Evolutionary conservation across 129 eudicot genomes (phyloP).

Genomic region (carrot (Daucus carota)): DNA sequence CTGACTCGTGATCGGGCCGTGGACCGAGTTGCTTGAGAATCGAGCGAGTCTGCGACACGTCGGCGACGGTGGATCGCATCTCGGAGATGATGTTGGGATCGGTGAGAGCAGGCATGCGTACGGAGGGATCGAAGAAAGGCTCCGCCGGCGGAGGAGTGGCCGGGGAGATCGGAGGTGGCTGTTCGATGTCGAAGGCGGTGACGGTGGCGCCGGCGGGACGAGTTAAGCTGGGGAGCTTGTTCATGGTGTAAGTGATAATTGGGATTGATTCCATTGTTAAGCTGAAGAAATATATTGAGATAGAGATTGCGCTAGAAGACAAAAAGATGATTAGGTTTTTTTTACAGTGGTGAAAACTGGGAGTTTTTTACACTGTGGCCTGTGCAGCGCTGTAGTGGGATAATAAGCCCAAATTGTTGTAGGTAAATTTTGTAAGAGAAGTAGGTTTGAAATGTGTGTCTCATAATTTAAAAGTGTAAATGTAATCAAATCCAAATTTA

Average conservation of each 20-base stretch:
- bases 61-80: slow-evolving; percentile 59
- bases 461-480: too few species aligned
- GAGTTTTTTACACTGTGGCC: not conserved
- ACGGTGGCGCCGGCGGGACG: slow-evolving; percentile 25
- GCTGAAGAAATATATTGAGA: not conserved
- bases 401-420: too few species aligned
- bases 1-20: slow-evolving; percentile 81
- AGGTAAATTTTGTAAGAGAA: too few species aligned
- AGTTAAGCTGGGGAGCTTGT: slow-evolving; percentile 39
- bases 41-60: slow-evolving; percentile 66
- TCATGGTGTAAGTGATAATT: slow-evolving; percentile 68
- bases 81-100: slow-evolving; percentile 56
- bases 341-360: not conserved
- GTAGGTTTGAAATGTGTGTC: too few species aligned
- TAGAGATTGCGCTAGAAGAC: slow-evolving; percentile 10
- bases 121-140: slow-evolving; percentile 56
- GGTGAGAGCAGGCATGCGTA: slow-evolving; percentile 55
- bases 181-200: slow-evolving; percentile 50
- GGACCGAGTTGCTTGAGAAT: slow-evolving; percentile 52
- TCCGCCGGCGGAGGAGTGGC: slow-evolving; percentile 17
- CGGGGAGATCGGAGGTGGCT: slow-evolving; percentile 19
- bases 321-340: not conserved
- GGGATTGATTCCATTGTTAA: slow-evolving; percentile 52
- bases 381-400: too few species aligned
- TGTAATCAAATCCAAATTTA: too few species aligned